Conservation (phyloP, 2,329 filamentous ascomycete genomes). For the Xylaria sp. region DNA sequence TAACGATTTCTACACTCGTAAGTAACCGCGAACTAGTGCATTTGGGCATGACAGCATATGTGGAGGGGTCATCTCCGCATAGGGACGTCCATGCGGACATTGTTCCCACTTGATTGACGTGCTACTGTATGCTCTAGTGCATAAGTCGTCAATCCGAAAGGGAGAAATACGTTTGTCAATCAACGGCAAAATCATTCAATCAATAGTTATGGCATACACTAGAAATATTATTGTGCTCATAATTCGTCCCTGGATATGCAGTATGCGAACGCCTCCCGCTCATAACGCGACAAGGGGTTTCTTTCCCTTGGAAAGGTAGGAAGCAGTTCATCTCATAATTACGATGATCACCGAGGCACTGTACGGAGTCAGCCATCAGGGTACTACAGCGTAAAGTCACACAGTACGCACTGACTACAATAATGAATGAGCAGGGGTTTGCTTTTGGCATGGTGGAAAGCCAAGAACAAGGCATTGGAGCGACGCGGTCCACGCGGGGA, state of each 20-base stretch:
- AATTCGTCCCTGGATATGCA: not conserved
- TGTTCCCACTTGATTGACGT: constrained; percentile 28
- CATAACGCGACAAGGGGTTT: constrained; percentile 6
- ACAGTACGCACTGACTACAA: constrained; percentile 22
- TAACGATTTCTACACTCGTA: constrained; percentile 5
- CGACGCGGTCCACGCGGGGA: constrained; percentile 30
- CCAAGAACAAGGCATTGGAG: constrained; percentile 37
- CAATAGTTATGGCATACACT: too few relatives aligned
- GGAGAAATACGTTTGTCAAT: not conserved
- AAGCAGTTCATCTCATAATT: constrained; percentile 2
- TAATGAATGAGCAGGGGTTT: constrained; percentile 17
- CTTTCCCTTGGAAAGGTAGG: constrained; percentile 13
- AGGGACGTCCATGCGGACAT: constrained; percentile 1
- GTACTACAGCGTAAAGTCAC: constrained; percentile 7
- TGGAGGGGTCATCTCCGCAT: constrained; percentile 36
- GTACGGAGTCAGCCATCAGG: constrained; percentile 18
- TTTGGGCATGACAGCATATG: constrained; percentile 30
- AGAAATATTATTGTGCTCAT: not conserved
- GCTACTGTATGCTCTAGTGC: constrained; percentile 5
- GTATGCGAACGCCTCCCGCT: not conserved
- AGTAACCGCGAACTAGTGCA: not conserved
- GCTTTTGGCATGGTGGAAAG: constrained; percentile 29
- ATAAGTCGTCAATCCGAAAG: not conserved
- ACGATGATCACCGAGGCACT: constrained; percentile 15
- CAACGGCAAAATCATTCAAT: not conserved